Percentiles rank a stretch among this genome's conserved stretches.
These are phyloP conservation scores for Crithidia brevicula DNA, from an alignment of 208 protist species.

Conservation along the genomic window DNA sequence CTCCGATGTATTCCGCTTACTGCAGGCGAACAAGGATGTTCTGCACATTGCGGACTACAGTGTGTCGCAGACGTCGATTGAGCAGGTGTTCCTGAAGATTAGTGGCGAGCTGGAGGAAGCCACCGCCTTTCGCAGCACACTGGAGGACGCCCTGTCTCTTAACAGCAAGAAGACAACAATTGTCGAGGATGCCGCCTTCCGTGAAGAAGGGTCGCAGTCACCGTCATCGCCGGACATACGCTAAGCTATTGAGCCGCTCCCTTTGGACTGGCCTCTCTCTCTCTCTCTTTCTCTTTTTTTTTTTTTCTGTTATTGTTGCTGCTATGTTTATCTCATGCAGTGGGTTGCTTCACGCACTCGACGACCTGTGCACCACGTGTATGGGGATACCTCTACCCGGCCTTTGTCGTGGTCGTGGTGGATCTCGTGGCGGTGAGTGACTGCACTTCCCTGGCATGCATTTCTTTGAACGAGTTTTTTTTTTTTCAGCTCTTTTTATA, in stretches of 20 bases:
- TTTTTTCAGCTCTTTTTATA: slow-evolving; percentile 8
- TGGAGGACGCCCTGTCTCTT: slow-evolving; percentile 22
- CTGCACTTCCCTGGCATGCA: not conserved
- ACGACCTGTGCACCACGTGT: too few relatives aligned
- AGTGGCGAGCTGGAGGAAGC: slow-evolving; percentile 29
- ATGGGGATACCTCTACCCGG: too few relatives aligned
- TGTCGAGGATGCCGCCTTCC: slow-evolving; percentile 14
- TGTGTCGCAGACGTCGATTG: slow-evolving; percentile 77
- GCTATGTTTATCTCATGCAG: not conserved
- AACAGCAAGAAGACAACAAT: slow-evolving; percentile 62
- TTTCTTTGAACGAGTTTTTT: slow-evolving; percentile 6
- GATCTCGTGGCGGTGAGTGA: too few relatives aligned
- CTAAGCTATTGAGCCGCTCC: not conserved
- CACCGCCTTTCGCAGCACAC: slow-evolving; percentile 19
- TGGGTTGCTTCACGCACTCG: too few relatives aligned
- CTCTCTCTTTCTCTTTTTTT: slow-evolving; percentile 8
- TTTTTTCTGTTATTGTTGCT: not conserved
- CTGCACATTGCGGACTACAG: slow-evolving; percentile 67
- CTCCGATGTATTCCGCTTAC: slow-evolving; percentile 40
- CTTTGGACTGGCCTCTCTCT: not conserved
- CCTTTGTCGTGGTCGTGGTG: too few relatives aligned
- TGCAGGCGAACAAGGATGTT: slow-evolving; percentile 30
- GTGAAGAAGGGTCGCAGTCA: not conserved
- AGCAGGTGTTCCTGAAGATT: slow-evolving; percentile 67
- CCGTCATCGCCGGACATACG: not conserved